A percentile compares a stretch with the other conserved stretches of the same genome.
Conservation (phyloP, 768 basidiomycete genomes). For the Rhodosporidiobolus odoratus region DNA sequence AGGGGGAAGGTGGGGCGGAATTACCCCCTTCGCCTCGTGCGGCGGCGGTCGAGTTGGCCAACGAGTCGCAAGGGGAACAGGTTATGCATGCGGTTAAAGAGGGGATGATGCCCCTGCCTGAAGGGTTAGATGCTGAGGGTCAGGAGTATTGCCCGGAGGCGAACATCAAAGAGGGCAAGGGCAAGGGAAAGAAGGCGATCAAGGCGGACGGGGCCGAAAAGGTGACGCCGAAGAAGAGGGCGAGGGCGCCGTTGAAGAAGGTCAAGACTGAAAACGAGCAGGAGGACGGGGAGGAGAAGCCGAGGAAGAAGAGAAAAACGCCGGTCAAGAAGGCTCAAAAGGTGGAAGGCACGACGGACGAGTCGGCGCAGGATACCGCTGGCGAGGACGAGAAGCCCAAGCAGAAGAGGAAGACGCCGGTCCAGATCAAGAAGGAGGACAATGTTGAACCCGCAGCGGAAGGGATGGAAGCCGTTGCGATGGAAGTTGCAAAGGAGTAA, state of each 20-base stretch:
- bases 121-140: slow-evolving; percentile 24
- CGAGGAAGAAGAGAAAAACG: neutral
- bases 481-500: slow-evolving; percentile 5
- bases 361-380: no score
- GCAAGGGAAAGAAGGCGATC: neutral
- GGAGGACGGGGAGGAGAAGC: neutral
- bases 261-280: neutral
- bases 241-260: neutral
- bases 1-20: neutral
- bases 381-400: neutral
- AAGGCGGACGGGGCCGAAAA: neutral
- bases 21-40: neutral
- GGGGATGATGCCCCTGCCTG: slow-evolving; percentile 13
- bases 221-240: slow-evolving; percentile 19
- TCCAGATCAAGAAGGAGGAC: neutral
- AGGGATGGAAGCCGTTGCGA: neutral
- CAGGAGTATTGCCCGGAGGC: slow-evolving; percentile 5
- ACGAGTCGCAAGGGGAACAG: neutral
- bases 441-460: neutral
- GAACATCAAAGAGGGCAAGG: neutral
- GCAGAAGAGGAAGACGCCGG: slow-evolving; percentile 1
- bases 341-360: neutral
- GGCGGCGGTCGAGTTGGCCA: neutral
- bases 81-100: neutral
- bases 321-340: neutral